Percentiles rank a stretch among this genome's conserved stretches.
Conservation (phyloP, 2,329 filamentous ascomycete genomes). For the Mycosphaerella sp. region DNA sequence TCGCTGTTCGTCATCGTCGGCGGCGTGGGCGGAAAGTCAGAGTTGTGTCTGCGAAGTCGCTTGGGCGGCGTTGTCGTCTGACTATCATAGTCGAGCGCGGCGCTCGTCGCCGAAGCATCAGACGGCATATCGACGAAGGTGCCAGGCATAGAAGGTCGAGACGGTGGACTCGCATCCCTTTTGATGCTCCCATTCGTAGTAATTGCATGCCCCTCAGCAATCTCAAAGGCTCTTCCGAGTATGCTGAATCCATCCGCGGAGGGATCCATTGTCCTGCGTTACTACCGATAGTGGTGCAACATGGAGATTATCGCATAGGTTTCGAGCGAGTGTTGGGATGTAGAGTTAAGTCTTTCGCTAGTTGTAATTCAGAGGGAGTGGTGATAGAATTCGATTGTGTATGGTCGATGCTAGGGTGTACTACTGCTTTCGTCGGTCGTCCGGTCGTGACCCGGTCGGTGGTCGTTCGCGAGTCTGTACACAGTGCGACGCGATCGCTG, state of each 20-base stretch:
- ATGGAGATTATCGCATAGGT: neutral
- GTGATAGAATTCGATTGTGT: neutral
- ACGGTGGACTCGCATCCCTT: conserved; percentile 2
- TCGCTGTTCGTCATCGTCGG: conserved; percentile 34
- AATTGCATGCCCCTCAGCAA: neutral
- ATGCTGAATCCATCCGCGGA: conserved; percentile 2
- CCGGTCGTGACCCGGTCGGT: neutral
- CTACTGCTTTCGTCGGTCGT: neutral
- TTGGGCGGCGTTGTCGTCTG: conserved; percentile 15
- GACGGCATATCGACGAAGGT: conserved; percentile 10
- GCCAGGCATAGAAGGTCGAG: conserved; percentile 7
- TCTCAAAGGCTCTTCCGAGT: neutral
- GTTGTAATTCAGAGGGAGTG: neutral
- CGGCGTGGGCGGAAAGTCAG: conserved; percentile 42
- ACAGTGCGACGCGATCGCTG: neutral
- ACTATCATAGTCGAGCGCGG: conserved; percentile 6
- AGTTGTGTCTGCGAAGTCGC: conserved; percentile 18
- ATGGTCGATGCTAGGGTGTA: neutral
- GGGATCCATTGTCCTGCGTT: conserved; percentile 8
- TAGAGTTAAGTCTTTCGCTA: neutral
- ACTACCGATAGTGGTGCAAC: conserved; percentile 3
- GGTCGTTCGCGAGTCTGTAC: neutral
- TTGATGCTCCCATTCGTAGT: conserved; percentile 3
- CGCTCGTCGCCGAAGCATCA: conserved; percentile 6
- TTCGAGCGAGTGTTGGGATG: neutral